Evolutionary conservation across 2,329 filamentous ascomycete species (phyloP), one percentile per base, ranked within the genome.

Genomic region (Aspergillus quadrilineatus): DNA sequence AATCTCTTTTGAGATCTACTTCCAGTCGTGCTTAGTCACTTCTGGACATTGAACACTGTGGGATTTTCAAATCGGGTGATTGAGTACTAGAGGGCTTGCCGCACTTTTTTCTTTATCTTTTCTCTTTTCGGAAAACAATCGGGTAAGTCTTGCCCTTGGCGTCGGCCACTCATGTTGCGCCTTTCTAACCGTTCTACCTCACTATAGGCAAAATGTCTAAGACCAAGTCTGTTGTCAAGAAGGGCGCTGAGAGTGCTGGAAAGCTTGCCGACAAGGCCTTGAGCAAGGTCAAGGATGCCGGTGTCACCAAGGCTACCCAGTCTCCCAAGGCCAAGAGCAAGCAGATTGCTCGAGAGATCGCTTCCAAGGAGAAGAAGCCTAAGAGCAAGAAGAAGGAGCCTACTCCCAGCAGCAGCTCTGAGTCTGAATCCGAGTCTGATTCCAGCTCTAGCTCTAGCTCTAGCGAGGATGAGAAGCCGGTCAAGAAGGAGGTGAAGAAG

Each of bases 251-350:
- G 56, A 76, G 64, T 49, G 63, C 64, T 49, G 68, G 76, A 56
- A 76, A 78, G 65, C 63, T 70, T 59, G 67, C 64, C 59, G 69
- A 71, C 68, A 78, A 78, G 71, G 65, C 72, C 63, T 58, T 79
- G 62, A 72, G 65, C 69, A 79, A 79, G 70, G 77, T 78, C 66
- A 80, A 80, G 72, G 72, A 74, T 62, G 70, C 72, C 57, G 76
- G 71, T 59, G 72, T 80, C 55, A 70, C 71, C 63, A 80, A 80
- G 71, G 63, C 74, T 43, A 69, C 77, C 52, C 68, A 77, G 67
- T 73, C 70, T 56, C 68, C 72, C 34, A 77, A 77, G 66, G 62
- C 70, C 53, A 77, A 78, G 74, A 74, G 73, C 72, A 78, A 78
- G 69, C 69, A 73, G 57, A 65, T 77, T 53, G 75, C 76, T 58